These are phyloP conservation scores for Fagus sylvatica DNA, from an alignment of 306 rosid genomes.

Conservation along the genomic window DNA sequence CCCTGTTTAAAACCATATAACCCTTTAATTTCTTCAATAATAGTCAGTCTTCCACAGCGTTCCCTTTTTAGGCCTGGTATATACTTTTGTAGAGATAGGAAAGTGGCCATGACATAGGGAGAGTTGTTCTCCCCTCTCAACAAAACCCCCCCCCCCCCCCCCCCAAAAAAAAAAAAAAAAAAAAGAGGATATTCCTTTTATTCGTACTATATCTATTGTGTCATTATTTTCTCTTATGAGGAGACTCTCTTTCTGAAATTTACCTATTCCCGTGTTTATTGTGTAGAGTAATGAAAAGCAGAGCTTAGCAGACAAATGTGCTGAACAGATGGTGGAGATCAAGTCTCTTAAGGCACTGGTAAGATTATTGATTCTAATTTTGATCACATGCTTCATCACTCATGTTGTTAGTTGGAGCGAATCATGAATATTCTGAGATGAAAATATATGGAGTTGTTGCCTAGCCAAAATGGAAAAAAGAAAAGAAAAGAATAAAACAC, in stretches of 20 bases:
- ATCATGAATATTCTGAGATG: not conserved
- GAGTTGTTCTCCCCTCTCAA: not conserved
- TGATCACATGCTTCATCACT: conserved; percentile 14
- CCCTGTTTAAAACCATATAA: not conserved
- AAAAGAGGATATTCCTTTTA: not conserved
- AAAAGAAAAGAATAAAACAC: not conserved
- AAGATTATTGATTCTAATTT: conserved; percentile 29
- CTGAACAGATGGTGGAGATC: conserved; percentile 63
- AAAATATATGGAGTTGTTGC: not conserved
- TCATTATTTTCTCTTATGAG: not conserved
- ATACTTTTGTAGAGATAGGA: not conserved
- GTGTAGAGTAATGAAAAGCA: conserved; percentile 55
- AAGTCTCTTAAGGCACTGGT: conserved; percentile 74
- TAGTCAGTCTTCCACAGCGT: too few relatives aligned
- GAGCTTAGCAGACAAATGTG: conserved; percentile 61
- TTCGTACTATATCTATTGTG: not conserved
- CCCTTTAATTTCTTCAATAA: too few relatives aligned
- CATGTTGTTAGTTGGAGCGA: not conserved
- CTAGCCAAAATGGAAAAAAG: not conserved
- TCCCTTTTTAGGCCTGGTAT: not conserved
- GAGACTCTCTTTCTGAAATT: conserved; percentile 14
- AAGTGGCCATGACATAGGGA: not conserved
- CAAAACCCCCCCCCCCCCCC: too few relatives aligned
- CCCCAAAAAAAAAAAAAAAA: not conserved
- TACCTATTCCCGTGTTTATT: conserved; percentile 32